Conservation (phyloP, 2,329 filamentous ascomycete genomes). For the Byssothecium circinans region DNA sequence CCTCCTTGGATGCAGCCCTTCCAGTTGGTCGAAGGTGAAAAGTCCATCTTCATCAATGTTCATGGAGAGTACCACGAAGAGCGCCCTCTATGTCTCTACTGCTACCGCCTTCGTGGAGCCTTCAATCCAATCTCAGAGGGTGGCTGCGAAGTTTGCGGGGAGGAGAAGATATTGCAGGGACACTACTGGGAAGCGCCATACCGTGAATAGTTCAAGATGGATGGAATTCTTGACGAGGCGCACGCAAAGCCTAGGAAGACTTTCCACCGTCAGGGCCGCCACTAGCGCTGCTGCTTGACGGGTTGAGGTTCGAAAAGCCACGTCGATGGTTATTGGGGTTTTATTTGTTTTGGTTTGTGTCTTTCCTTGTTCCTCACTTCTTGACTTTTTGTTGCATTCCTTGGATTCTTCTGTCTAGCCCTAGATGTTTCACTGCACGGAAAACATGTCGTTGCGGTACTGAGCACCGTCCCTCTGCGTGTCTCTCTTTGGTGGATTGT, state of each 20-base stretch:
- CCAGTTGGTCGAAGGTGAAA: constrained; percentile 30
- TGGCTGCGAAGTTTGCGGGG: constrained; percentile 34
- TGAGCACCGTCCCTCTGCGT: too few species aligned
- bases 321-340: too few species aligned
- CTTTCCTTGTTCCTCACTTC: too few species aligned
- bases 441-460: too few species aligned
- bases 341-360: too few species aligned
- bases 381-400: background rate
- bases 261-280: too few species aligned
- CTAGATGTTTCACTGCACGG: background rate
- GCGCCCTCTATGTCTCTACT: constrained; percentile 28
- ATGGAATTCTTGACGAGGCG: background rate
- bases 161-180: constrained; percentile 26
- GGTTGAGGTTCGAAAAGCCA: background rate
- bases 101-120: constrained; percentile 28
- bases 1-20: constrained; percentile 29
- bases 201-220: background rate
- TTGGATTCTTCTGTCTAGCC: background rate
- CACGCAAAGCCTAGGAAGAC: background rate
- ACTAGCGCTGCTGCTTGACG: too few species aligned
- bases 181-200: constrained; percentile 30
- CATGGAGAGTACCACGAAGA: constrained; percentile 25
- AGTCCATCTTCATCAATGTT: constrained; percentile 27
- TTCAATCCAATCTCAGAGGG: constrained; percentile 25
- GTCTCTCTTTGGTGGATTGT: too few species aligned